Conservation (phyloP, 768 basidiomycete genomes). For the Kwoniella sp. region DNA sequence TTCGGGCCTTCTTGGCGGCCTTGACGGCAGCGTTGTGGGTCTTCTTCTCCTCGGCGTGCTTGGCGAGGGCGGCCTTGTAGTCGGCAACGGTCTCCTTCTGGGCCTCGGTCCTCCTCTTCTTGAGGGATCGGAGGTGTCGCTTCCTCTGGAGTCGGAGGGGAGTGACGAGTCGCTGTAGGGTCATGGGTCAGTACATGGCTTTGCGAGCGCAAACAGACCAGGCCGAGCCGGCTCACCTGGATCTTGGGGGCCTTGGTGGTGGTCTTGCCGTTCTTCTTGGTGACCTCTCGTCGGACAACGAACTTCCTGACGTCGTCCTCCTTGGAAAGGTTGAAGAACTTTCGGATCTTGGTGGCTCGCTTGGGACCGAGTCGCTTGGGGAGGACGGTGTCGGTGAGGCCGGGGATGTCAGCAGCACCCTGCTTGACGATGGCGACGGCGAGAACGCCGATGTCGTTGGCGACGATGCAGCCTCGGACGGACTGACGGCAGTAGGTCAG, state of each 20-base stretch:
- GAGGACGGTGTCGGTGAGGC: slow-evolving; percentile 83
- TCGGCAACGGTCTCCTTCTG: slow-evolving; percentile 95
- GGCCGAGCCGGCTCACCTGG: slow-evolving; percentile 53
- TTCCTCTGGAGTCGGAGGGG: slow-evolving; percentile 93
- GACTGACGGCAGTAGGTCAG: slow-evolving; percentile 42
- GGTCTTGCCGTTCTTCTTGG: slow-evolving; percentile 82
- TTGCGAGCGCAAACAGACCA: not conserved
- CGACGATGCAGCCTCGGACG: slow-evolving; percentile 96
- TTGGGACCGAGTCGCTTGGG: slow-evolving; percentile 97
- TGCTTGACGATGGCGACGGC: slow-evolving; percentile 93
- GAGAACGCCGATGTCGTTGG: slow-evolving; percentile 91
- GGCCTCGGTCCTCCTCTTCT: slow-evolving; percentile 76
- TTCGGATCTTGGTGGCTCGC: slow-evolving; percentile 93
- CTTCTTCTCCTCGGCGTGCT: slow-evolving; percentile 91
- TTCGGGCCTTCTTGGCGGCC: slow-evolving; percentile 49
- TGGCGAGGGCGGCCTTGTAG: slow-evolving; percentile 81
- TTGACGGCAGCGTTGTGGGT: slow-evolving; percentile 70
- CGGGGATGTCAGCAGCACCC: slow-evolving; percentile 83
- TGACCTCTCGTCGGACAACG: slow-evolving; percentile 74
- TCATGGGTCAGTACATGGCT: not conserved
- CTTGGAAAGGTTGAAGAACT: slow-evolving; percentile 96
- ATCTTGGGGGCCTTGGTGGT: slow-evolving; percentile 99
- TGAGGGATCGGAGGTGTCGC: slow-evolving; percentile 82
- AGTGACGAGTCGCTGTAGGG: slow-evolving; percentile 68
- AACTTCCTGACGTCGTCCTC: slow-evolving; percentile 98